Evolutionary conservation across 148 eudicot species (phyloP).

Genomic region (Nepenthes mirabilis): DNA sequence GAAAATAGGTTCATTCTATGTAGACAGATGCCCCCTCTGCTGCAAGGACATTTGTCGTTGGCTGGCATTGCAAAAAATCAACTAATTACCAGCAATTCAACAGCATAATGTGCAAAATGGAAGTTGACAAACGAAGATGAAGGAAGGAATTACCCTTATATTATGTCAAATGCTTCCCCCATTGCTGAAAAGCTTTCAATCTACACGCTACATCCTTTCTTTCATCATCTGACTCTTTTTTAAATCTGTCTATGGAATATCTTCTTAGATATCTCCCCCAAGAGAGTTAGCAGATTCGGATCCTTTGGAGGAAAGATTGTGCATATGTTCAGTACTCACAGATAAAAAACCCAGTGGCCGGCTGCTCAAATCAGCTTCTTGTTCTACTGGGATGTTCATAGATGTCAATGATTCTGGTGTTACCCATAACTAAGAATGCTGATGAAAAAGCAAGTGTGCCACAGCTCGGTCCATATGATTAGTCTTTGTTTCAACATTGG

Average conservation of each 20-base stretch:
- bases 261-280: slow-evolving; percentile 11
- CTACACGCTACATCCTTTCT: slow-evolving; percentile 12
- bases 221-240: slow-evolving; percentile 16
- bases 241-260: slow-evolving; percentile 10
- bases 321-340: slow-evolving; percentile 17
- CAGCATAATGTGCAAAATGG: slow-evolving; percentile 6
- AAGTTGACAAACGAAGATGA: slow-evolving; percentile 8
- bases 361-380: slow-evolving; percentile 16
- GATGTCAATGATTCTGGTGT: slow-evolving; percentile 43
- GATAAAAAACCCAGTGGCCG: slow-evolving; percentile 13
- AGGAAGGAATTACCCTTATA: slow-evolving; percentile 37
- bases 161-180: slow-evolving; percentile 1
- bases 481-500: slow-evolving; percentile 49
- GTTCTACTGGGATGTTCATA: slow-evolving; percentile 18
- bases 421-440: slow-evolving; percentile 31
- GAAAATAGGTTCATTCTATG: neutral
- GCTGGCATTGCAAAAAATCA: slow-evolving; percentile 38
- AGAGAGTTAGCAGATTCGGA: slow-evolving; percentile 14
- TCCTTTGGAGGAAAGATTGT: slow-evolving; percentile 10
- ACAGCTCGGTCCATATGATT: slow-evolving; percentile 68
- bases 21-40: too few species aligned
- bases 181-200: slow-evolving; percentile 10
- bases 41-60: slow-evolving; percentile 6
- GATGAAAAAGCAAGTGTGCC: slow-evolving; percentile 75
- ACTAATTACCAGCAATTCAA: slow-evolving; percentile 33